phyloP scores from a whole-genome alignment of 2,329 filamentous ascomycete species.

The Ascochyta lentis region DNA sequence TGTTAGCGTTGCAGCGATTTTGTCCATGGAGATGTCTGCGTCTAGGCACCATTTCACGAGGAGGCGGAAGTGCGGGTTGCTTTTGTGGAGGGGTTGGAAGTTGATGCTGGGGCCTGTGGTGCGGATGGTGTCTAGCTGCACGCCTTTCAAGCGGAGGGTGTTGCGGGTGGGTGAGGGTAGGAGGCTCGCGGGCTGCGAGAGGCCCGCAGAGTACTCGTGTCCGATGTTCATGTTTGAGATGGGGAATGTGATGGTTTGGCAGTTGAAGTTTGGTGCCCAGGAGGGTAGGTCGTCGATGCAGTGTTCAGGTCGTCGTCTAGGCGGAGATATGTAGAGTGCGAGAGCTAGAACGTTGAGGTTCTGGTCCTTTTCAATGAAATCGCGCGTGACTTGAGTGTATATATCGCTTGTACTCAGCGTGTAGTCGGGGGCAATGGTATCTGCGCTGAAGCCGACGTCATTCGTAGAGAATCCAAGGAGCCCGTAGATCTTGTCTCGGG shows the following conservation, averaged over 20 bases:
- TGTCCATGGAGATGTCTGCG: neutral
- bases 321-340: neutral
- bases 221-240: slow-evolving; percentile 8
- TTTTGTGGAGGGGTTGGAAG: neutral
- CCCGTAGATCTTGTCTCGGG: slow-evolving; percentile 28
- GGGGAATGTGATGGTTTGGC: slow-evolving; percentile 1
- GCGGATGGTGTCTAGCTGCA: slow-evolving; percentile 8
- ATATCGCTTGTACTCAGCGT: slow-evolving; percentile 8
- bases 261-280: slow-evolving; percentile 29
- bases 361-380: slow-evolving; percentile 5
- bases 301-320: neutral
- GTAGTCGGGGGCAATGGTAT: slow-evolving; percentile 19
- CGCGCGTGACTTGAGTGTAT: slow-evolving; percentile 18
- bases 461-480: slow-evolving; percentile 20
- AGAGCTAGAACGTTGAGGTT: slow-evolving; percentile 20
- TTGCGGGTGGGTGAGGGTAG: neutral
- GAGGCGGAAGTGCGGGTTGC: neutral
- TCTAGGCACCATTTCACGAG: slow-evolving; percentile 15
- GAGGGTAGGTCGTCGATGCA: slow-evolving; percentile 10
- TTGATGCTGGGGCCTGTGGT: neutral
- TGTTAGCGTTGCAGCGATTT: slow-evolving; percentile 17
- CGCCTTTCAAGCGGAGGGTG: slow-evolving; percentile 12
- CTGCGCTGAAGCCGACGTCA: neutral
- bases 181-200: neutral
- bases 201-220: slow-evolving; percentile 7